Conservation (phyloP, 2,329 filamentous ascomycete genomes). For the Colletotrichum sidae region DNA sequence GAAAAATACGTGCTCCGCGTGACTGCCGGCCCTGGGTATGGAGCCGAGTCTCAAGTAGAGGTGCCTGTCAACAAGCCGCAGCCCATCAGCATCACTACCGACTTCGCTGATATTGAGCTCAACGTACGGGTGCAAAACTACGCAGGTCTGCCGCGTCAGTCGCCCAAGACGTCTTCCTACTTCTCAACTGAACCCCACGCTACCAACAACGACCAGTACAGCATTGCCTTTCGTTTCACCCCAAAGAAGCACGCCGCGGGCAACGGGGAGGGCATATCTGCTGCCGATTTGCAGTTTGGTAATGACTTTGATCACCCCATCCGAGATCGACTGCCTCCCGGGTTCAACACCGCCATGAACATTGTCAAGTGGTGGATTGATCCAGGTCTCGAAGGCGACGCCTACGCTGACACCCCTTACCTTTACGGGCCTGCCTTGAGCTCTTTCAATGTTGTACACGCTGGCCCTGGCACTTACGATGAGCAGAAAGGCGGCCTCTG, state of each 20-base stretch:
- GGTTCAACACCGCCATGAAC: slow-evolving; percentile 85
- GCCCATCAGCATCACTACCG: slow-evolving; percentile 71
- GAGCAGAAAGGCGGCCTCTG: slow-evolving; percentile 63
- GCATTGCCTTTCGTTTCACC: slow-evolving; percentile 81
- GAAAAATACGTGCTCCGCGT: slow-evolving; percentile 84
- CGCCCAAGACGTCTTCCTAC: slow-evolving; percentile 79
- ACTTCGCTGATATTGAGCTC: slow-evolving; percentile 74
- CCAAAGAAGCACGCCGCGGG: slow-evolving; percentile 63
- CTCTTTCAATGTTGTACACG: slow-evolving; percentile 80
- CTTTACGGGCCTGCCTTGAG: slow-evolving; percentile 86
- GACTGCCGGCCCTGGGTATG: slow-evolving; percentile 83
- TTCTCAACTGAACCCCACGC: slow-evolving; percentile 78
- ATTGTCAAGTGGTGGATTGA: slow-evolving; percentile 93
- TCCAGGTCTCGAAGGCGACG: slow-evolving; percentile 89
- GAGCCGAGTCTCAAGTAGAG: slow-evolving; percentile 75
- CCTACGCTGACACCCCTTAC: slow-evolving; percentile 87
- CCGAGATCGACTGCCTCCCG: slow-evolving; percentile 84
- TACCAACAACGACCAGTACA: slow-evolving; percentile 81
- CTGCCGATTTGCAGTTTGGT: slow-evolving; percentile 84
- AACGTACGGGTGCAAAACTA: slow-evolving; percentile 79
- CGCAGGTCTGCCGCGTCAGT: slow-evolving; percentile 76
- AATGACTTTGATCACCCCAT: slow-evolving; percentile 97
- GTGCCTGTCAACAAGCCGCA: slow-evolving; percentile 80
- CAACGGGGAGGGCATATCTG: slow-evolving; percentile 65
- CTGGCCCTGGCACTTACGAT: slow-evolving; percentile 67